phyloP scores from a whole-genome alignment of 2,329 filamentous ascomycete species.

The Dactylellina drechsleri region DNA sequence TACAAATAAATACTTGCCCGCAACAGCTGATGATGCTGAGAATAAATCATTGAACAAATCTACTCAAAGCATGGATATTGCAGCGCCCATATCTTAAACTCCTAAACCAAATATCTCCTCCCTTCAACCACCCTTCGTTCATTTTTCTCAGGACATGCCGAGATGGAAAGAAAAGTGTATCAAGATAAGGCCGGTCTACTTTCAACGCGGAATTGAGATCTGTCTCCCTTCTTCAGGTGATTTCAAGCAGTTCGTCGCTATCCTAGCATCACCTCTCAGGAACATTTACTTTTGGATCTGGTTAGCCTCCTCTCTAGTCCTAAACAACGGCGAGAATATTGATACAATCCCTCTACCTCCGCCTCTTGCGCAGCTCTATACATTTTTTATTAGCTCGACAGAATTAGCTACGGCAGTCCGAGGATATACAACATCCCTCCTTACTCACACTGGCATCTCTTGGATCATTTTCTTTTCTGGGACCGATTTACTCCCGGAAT shows the following conservation, averaged over 20 bases:
- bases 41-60: too few relatives aligned
- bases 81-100: not conserved
- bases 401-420: slow-evolving; percentile 18
- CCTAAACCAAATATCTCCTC: slow-evolving; percentile 2
- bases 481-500: slow-evolving; percentile 15
- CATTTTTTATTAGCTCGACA: slow-evolving; percentile 28
- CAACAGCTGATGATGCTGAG: too few relatives aligned
- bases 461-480: slow-evolving; percentile 35
- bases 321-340: slow-evolving; percentile 8
- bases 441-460: slow-evolving; percentile 4
- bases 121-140: not conserved
- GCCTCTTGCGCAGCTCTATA: slow-evolving; percentile 34
- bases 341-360: slow-evolving; percentile 6
- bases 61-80: too few relatives aligned
- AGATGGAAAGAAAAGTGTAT: slow-evolving; percentile 40
- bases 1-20: too few relatives aligned
- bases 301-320: slow-evolving; percentile 23
- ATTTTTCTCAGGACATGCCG: slow-evolving; percentile 23
- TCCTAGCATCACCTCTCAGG: slow-evolving; percentile 17
- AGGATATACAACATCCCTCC: not conserved
- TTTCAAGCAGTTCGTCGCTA: slow-evolving; percentile 5
- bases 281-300: slow-evolving; percentile 45
- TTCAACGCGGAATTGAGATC: not conserved
- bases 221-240: slow-evolving; percentile 27
- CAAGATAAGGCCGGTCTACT: slow-evolving; percentile 7